phyloP scores from a whole-genome alignment of 257 asterid genomes.

The Lycium barbarum region DNA sequence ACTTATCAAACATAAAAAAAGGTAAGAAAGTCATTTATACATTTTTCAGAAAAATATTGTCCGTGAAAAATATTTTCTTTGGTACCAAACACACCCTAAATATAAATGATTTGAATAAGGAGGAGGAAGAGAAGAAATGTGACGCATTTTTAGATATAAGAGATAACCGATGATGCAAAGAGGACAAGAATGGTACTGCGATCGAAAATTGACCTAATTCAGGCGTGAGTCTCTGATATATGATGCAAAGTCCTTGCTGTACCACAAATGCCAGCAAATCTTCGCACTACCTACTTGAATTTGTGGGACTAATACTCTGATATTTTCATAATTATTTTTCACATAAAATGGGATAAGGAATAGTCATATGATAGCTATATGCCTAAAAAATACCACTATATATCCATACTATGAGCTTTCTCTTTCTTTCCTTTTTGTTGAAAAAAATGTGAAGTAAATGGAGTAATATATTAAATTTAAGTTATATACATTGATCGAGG shows the following conservation, averaged over 20 bases:
- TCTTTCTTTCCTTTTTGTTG: not conserved
- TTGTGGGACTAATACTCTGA: slow-evolving; percentile 27
- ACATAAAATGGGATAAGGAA: not conserved
- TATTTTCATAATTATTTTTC: slow-evolving; percentile 23
- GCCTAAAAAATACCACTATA: not conserved
- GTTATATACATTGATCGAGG: not conserved
- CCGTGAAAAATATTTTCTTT: not conserved
- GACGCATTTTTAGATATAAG: slow-evolving; percentile 1
- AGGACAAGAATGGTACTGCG: slow-evolving; percentile 22
- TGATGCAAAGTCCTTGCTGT: slow-evolving; percentile 28
- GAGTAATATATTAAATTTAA: not conserved
- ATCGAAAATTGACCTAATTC: slow-evolving; percentile 26
- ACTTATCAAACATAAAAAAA: not conserved
- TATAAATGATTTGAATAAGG: not conserved
- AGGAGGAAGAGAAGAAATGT: not conserved
- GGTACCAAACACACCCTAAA: not conserved
- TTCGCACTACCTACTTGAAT: slow-evolving; percentile 15
- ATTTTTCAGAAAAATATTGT: too few relatives aligned
- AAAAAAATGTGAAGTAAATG: not conserved
- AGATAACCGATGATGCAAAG: slow-evolving; percentile 25
- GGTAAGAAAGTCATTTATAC: too few relatives aligned
- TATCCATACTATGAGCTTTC: not conserved
- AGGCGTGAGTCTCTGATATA: slow-evolving; percentile 6
- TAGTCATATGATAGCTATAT: not conserved
- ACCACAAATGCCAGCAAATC: slow-evolving; percentile 36